Percentiles rank a stretch among this genome's conserved stretches.
Evolutionary conservation across 1,139 yeast species (phyloP).

Genomic region (Hansenula lynferdii): DNA sequence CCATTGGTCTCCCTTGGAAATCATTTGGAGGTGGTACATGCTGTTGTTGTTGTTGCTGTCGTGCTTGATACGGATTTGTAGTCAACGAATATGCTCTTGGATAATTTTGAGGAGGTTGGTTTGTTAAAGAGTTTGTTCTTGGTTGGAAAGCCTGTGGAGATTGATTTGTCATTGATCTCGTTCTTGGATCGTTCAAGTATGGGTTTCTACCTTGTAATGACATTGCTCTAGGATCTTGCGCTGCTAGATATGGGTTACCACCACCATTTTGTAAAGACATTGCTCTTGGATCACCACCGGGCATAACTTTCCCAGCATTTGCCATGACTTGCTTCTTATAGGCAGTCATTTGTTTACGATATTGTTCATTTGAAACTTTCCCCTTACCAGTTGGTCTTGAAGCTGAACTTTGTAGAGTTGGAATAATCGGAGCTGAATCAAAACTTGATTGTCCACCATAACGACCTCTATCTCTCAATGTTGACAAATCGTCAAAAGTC

Average conservation of each 20-base stretch:
- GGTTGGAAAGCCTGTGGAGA: conserved; percentile 4
- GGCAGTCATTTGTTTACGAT: conserved; percentile 64
- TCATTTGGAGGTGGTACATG: no score
- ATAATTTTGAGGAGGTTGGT: conserved; percentile 3
- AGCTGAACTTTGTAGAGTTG: conserved; percentile 38
- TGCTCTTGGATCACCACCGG: conserved; percentile 38
- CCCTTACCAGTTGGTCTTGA: conserved; percentile 4
- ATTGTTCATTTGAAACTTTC: conserved; percentile 40
- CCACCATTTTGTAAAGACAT: conserved; percentile 45
- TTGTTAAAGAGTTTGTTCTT: conserved; percentile 5
- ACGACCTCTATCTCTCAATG: conserved; percentile 59
- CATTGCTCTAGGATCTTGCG: conserved; percentile 49
- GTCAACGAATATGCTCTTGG: conserved; percentile 17
- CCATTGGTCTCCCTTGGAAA: background rate
- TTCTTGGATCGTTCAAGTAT: conserved; percentile 11
- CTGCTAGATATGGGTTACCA: conserved; percentile 13
- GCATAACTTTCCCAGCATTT: conserved; percentile 14
- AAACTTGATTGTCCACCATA: conserved; percentile 43
- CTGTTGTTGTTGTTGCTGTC: background rate
- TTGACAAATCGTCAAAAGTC: conserved; percentile 60
- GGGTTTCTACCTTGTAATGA: conserved; percentile 37
- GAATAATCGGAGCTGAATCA: conserved; percentile 72
- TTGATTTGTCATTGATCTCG: conserved; percentile 5
- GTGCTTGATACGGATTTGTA: conserved; percentile 13
- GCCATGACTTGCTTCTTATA: conserved; percentile 54